Base-by-base conservation (phyloP, 2,329 filamentous ascomycete genomes). In the Fusarium musae region DNA sequence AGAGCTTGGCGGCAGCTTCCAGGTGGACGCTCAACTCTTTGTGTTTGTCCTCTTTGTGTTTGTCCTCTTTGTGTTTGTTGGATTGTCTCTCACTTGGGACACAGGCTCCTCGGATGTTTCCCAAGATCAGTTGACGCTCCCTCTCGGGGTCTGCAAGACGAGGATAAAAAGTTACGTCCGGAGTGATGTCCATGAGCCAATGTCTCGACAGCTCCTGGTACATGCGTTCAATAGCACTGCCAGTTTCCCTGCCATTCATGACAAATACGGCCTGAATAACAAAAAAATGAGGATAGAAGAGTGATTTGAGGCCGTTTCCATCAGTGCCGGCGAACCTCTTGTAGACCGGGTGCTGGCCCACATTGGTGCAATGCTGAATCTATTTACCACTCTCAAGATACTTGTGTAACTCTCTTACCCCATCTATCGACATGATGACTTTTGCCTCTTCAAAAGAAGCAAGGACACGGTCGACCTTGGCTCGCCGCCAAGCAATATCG, bases 381-480 rank as follows among this genome's bases (percentile, higher is more conserved):
- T 17, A 46, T 44, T 44, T 10, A 6, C 16, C n/a, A 26, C 15
- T 8, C 5, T 9, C 5, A 6, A 46, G 43, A 17, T 28, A 28
- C 17, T 13, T 9, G 23, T 26, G 3, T 0, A 13, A 4, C 42
- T 44, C 43, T 19, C 8, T 7, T 9, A 19, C 4, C 3, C 7
- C 23, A 5, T 19, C 11, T 7, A 5, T 9, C 7, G 11, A 26
- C 43, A 44, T 19, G 0, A 4, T 4, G 3, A 9, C 9, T 4
- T 28, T 28, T 9, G 17, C 5, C 4, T 46, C 4, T 6, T 46
- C 23, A 6, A 19, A 46, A 9, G 43, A 46, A 6, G 2, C 1
- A 13, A 46, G 7, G 2, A 46, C 23, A 6, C 8, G 17, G 0
- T 6, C 1, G 0, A 46, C 43, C 17, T 46, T 26, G 19, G 9